phyloP scores from a whole-genome alignment of 176 grass and related monocot genomes.

The Hsuehochloa calcarea region DNA sequence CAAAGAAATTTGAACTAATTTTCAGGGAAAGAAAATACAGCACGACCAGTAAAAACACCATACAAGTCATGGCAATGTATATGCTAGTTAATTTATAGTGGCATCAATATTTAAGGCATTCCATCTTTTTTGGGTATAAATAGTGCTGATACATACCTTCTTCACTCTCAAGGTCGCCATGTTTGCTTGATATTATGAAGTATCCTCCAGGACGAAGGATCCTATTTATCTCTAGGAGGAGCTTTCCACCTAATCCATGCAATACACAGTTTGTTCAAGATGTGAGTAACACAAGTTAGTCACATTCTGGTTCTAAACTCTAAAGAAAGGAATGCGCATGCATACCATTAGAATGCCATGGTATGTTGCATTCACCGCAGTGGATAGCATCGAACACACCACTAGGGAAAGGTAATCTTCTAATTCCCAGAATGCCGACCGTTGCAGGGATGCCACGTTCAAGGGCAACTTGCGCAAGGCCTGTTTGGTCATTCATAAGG shows the following conservation, averaged over 20 bases:
- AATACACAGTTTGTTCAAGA: constrained; percentile 22
- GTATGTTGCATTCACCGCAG: constrained; percentile 89
- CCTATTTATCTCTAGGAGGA: constrained; percentile 95
- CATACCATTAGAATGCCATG: constrained; percentile 89
- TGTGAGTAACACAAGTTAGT: not conserved
- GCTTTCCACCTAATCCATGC: constrained; percentile 66
- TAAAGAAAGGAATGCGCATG: constrained; percentile 24
- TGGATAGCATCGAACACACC: constrained; percentile 93
- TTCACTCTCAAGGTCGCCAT: constrained; percentile 84
- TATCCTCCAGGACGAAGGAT: constrained; percentile 95
- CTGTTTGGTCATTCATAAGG: constrained; percentile 69
- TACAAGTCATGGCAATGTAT: not conserved
- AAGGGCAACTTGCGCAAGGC: constrained; percentile 77
- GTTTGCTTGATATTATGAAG: constrained; percentile 82
- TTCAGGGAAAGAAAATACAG: not conserved
- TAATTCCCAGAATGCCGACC: constrained; percentile 68
- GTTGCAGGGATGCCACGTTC: constrained; percentile 89
- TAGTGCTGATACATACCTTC: constrained; percentile 58
- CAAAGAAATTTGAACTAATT: not conserved
- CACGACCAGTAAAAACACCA: not conserved
- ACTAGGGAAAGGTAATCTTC: constrained; percentile 89
- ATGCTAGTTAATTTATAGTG: constrained; percentile 3
- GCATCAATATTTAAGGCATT: not conserved
- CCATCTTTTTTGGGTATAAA: not conserved
- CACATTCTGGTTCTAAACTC: not conserved